Conservation (phyloP, 495 filamentous ascomycete species). For the Penicillium bialowiezense region DNA sequence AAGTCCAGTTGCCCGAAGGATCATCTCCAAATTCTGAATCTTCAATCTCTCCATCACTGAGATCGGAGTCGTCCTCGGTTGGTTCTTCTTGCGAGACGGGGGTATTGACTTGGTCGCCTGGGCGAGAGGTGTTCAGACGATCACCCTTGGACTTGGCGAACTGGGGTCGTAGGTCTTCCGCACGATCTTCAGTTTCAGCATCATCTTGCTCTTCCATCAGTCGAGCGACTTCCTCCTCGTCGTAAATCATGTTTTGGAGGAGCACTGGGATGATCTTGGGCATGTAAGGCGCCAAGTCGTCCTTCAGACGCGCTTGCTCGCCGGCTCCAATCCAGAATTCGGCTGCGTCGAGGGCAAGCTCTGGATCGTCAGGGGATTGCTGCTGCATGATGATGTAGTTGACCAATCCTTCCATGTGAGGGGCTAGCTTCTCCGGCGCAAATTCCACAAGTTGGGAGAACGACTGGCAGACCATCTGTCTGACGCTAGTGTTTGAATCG, state of each 20-base stretch:
- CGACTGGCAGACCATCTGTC: slow-evolving; percentile 86
- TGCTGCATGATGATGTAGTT: slow-evolving; percentile 93
- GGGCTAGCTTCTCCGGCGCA: slow-evolving; percentile 81
- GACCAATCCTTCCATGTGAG: slow-evolving; percentile 84
- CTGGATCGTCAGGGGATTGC: slow-evolving; percentile 76
- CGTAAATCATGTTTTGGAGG: slow-evolving; percentile 93
- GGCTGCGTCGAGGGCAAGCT: slow-evolving; percentile 89
- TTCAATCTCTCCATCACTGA: slow-evolving; percentile 88
- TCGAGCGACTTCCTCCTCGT: slow-evolving; percentile 84
- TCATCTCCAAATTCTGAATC: slow-evolving; percentile 70
- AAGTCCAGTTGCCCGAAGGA: slow-evolving; percentile 91
- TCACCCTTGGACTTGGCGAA: slow-evolving; percentile 76
- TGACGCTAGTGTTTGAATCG: slow-evolving; percentile 73
- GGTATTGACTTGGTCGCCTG: slow-evolving; percentile 41
- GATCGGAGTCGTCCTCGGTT: slow-evolving; percentile 58
- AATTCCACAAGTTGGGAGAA: slow-evolving; percentile 93
- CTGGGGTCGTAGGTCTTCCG: slow-evolving; percentile 87
- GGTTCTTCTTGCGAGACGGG: slow-evolving; percentile 46
- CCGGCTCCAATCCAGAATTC: slow-evolving; percentile 97
- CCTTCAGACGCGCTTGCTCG: slow-evolving; percentile 76
- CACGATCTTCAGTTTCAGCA: slow-evolving; percentile 86
- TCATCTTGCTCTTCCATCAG: slow-evolving; percentile 82
- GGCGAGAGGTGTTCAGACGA: slow-evolving; percentile 45
- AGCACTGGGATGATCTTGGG: slow-evolving; percentile 85
- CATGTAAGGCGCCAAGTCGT: slow-evolving; percentile 71